Conservation (phyloP, 2,329 filamentous ascomycete species). For the Colletotrichum destructivum region DNA sequence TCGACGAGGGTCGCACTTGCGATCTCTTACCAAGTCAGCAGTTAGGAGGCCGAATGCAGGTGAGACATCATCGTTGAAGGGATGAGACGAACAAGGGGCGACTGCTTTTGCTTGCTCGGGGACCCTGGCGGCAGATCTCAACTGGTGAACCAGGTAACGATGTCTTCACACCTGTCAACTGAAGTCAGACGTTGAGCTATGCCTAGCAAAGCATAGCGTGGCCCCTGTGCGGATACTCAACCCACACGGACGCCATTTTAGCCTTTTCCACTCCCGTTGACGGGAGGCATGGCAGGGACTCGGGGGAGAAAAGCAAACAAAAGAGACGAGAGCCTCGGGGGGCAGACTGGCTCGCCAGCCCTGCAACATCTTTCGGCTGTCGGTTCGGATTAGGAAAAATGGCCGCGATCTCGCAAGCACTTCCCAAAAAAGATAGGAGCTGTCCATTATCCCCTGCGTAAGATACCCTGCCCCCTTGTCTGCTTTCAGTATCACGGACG, state of each 20-base stretch:
- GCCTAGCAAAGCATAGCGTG: conserved; percentile 36
- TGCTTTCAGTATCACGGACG: conserved; percentile 33
- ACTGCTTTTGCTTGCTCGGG: conserved; percentile 12
- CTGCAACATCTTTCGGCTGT: conserved; percentile 32
- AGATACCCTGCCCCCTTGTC: conserved; percentile 33
- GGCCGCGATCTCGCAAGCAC: conserved; percentile 44
- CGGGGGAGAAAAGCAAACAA: conserved; percentile 7
- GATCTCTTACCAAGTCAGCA: background rate
- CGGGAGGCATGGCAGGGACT: conserved; percentile 19
- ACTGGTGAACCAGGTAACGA: conserved; percentile 33
- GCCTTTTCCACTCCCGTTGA: conserved; percentile 36
- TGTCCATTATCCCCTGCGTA: conserved; percentile 30
- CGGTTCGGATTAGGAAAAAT: conserved; percentile 29
- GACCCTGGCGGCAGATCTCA: conserved; percentile 38
- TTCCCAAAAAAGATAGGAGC: conserved; percentile 39
- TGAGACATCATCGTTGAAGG: background rate
- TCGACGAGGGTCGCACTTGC: background rate
- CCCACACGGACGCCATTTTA: conserved; percentile 38
- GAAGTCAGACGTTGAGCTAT: conserved; percentile 27
- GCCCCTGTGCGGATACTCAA: conserved; percentile 8
- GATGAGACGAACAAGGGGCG: background rate
- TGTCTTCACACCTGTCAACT: conserved; percentile 39
- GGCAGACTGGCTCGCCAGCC: conserved; percentile 18
- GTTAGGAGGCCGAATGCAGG: background rate
- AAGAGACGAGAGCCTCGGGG: conserved; percentile 27